Evolutionary conservation across 345 rosid genomes (phyloP), one percentile per base, ranked within the genome.

Genomic region (Bruguiera sexangula): DNA sequence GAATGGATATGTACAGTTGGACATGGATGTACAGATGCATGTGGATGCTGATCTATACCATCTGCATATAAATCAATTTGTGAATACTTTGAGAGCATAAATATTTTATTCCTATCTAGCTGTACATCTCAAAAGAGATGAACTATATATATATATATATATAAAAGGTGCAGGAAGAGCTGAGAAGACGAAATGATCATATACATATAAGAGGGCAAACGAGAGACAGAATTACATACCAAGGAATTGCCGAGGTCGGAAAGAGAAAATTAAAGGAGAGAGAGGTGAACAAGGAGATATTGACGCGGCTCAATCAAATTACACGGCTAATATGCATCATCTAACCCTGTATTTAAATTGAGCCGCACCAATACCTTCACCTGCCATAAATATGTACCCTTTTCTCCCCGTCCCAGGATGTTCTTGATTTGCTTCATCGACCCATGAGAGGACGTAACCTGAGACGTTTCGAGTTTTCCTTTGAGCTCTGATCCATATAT

Each of bases 291-390:
- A 61, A 59, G 69, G 79, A 82, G 85, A 79, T 82, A 82, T 82
- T 82, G 85, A 74, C 82, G 85, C 85, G 82, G 82, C 85, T 82
- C 85, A 82, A 79, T 74, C 82, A 68, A 82, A 76, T 66, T 39
- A 72, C 69, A 62, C 68, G 67, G 75, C 63, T 69, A 70, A 63
- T 43, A 54, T 13, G 13, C 18, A 29, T 18, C 6, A 39, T 64
- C 48, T 75, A 82, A 68, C 81, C 81, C 54, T 66, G 79, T 68
- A 73, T 70, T 83, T 62, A 53, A 73, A 73, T 83, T 83, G 86
- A 83, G 80, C 26, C 86, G 62, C 76, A 80, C 72, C 77, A 83
- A 83, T 80, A 83, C 70, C 86, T 78, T 69, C 73, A 37, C 22
- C 59, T 20, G 62, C 60, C 24, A 37, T 34, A 7, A 34, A 34